These are phyloP conservation scores for Coprinopsis marcescibilis DNA, from an alignment of 768 basidiomycete genomes.

Conservation along the genomic window DNA sequence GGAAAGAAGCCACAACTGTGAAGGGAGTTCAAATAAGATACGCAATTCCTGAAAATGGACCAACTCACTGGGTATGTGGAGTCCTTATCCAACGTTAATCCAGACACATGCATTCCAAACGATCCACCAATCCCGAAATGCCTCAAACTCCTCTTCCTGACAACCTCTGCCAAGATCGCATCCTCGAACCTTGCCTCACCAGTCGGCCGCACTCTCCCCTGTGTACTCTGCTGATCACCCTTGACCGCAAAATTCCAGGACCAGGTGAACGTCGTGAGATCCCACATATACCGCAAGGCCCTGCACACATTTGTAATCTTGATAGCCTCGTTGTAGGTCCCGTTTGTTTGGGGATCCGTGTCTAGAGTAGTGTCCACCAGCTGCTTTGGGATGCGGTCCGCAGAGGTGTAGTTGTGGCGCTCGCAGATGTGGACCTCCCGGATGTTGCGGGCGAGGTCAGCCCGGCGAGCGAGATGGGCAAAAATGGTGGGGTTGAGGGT, in stretches of 20 bases:
- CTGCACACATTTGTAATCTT: conserved; percentile 27
- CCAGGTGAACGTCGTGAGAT: conserved; percentile 41
- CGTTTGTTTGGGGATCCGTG: conserved; percentile 12
- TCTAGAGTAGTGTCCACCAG: conserved; percentile 27
- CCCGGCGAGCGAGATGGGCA: conserved; percentile 44
- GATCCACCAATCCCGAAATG: conserved; percentile 32
- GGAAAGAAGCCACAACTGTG: conserved; percentile 25
- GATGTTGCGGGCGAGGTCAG: conserved; percentile 43
- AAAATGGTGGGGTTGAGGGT: conserved; percentile 36
- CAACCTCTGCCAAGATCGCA: conserved; percentile 29
- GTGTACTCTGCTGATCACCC: too few relatives aligned
- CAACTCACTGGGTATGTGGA: conserved; percentile 33
- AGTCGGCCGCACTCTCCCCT: conserved; percentile 18
- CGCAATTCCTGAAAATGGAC: background rate
- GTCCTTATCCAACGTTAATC: conserved; percentile 23
- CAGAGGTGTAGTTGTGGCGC: conserved; percentile 26
- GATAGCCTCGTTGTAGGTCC: conserved; percentile 26
- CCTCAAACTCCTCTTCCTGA: conserved; percentile 22
- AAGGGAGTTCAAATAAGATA: conserved; percentile 1
- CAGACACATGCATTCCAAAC: conserved; percentile 32
- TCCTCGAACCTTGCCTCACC: conserved; percentile 33
- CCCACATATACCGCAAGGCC: conserved; percentile 37
- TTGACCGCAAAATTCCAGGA: conserved; percentile 22
- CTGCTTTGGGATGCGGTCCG: conserved; percentile 37
- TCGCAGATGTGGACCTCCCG: conserved; percentile 42